A percentile compares a stretch with the other conserved stretches of the same genome.
Evolutionary conservation across 495 filamentous ascomycete species (phyloP).

Genomic region (Gamarada debralockiae): DNA sequence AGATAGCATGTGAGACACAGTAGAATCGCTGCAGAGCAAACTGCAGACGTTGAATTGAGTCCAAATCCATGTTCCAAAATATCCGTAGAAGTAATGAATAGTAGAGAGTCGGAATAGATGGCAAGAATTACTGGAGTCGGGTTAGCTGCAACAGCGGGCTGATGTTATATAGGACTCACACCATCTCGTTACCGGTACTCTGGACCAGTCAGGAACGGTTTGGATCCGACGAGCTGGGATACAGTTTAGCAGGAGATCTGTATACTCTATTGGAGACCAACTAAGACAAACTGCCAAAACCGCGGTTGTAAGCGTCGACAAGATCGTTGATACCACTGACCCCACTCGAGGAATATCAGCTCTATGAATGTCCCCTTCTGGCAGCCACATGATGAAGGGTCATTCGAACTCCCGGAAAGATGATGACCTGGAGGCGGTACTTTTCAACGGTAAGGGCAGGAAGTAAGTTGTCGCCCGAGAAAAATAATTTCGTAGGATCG

Average conservation of each 20-base stretch:
- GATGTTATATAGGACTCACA: conserved; percentile 5
- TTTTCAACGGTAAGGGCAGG: too few species aligned
- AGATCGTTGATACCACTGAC: too few species aligned
- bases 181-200: conserved; percentile 7
- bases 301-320: too few species aligned
- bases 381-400: too few species aligned
- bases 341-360: too few species aligned
- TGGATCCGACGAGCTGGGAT: conserved; percentile 2
- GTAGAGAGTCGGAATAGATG: conserved; percentile 46
- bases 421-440: too few species aligned
- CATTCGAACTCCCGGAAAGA: too few species aligned
- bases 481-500: too few species aligned
- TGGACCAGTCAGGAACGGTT: not conserved
- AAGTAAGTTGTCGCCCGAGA: too few species aligned
- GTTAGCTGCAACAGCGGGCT: not conserved
- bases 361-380: too few species aligned
- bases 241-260: not conserved
- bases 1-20: conserved; percentile 43
- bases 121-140: conserved; percentile 38
- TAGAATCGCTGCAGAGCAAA: conserved; percentile 45
- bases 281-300: too few species aligned
- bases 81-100: conserved; percentile 47
- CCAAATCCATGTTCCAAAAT: conserved; percentile 44
- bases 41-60: conserved; percentile 32
- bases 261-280: too few species aligned